Evolutionary conservation across 2,329 filamentous ascomycete species (phyloP), one percentile per base, ranked within the genome.

Genomic region (Colletotrichum limetticola): DNA sequence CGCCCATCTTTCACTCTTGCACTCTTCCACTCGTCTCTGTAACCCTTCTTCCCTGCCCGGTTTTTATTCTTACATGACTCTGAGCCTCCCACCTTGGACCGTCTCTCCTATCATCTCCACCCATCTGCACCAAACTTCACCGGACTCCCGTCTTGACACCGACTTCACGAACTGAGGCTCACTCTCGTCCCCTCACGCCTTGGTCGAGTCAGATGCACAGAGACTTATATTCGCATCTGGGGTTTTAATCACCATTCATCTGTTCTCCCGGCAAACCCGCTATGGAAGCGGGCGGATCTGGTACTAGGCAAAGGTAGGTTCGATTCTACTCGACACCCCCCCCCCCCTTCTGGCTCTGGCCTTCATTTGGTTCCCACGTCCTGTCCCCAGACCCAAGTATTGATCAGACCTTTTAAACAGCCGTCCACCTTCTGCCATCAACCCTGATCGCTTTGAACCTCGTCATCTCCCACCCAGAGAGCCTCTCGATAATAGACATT

Each of bases 241-340:
- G 76, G 75, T 77, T 73, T 64, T 74, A 74, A 72, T 72, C 70
- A 72, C 68, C 75, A 63, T 37, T 73, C 72, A 61, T 74, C 70
- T 62, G 69, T 72, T 74, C 66, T 74, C 62, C 58, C 73, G 66
- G 61, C 66, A 72, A 74, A 75, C 78, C 81, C 80, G 82, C 79
- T 79, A 84, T 84, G 82, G 82, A 83, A 83, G 80, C 78, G 78
- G 80, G 81, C 74, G 82, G 82, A 68, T 77, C 78, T 77, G 79
- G 78, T 75, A 74, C 76, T 76, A 81, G 82, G 79, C 82, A 83
- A 81, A 83, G 82, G 82, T 84, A 74, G 66, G 81, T 76, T 68
- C 42, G 30, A 37, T 66, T 66, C 53, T 68, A 56, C n/a, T 57
- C 56, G 55, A 65, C 37, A 56, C 72, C 67, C 66, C 56, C 63